phyloP scores from a whole-genome alignment of 2,329 filamentous ascomycete genomes.

The Xylariales sp. region DNA sequence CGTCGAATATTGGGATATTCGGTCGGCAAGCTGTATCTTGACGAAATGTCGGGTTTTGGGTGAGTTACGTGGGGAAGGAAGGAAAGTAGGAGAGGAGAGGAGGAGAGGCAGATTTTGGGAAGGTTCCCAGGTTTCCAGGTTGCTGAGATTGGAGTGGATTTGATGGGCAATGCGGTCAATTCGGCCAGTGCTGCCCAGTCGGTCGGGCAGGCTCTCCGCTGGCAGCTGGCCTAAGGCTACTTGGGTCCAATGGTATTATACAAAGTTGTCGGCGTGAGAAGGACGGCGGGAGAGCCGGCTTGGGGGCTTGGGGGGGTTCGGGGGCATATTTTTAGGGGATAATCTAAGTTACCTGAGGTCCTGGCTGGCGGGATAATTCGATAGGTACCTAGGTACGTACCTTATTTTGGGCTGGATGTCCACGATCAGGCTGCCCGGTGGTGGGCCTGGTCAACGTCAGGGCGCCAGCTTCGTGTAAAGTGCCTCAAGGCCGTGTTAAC shows the following conservation, averaged over 20 bases:
- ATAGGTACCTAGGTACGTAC: background rate
- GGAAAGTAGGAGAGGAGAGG: background rate
- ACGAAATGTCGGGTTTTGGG: slow-evolving; percentile 6
- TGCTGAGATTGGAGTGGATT: too few species aligned
- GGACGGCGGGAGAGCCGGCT: background rate
- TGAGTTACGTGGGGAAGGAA: slow-evolving; percentile 13
- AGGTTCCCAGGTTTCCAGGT: too few species aligned
- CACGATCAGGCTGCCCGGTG: background rate
- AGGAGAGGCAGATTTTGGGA: slow-evolving; percentile 2
- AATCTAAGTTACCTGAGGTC: too few species aligned
- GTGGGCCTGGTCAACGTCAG: background rate
- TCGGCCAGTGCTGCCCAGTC: background rate
- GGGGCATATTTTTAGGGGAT: too few species aligned
- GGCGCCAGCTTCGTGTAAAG: background rate
- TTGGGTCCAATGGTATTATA: background rate
- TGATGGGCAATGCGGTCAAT: background rate
- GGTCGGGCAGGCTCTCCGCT: background rate
- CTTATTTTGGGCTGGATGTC: background rate
- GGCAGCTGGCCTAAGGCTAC: background rate
- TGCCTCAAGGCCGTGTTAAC: too few species aligned
- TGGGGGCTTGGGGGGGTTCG: background rate
- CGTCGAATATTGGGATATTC: slow-evolving; percentile 20
- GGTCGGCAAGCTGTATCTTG: slow-evolving; percentile 2
- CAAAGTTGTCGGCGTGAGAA: too few species aligned
- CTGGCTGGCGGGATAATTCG: too few species aligned